phyloP scores from a whole-genome alignment of 306 rosid species.

The Amphicarpaea edgeworthii region DNA sequence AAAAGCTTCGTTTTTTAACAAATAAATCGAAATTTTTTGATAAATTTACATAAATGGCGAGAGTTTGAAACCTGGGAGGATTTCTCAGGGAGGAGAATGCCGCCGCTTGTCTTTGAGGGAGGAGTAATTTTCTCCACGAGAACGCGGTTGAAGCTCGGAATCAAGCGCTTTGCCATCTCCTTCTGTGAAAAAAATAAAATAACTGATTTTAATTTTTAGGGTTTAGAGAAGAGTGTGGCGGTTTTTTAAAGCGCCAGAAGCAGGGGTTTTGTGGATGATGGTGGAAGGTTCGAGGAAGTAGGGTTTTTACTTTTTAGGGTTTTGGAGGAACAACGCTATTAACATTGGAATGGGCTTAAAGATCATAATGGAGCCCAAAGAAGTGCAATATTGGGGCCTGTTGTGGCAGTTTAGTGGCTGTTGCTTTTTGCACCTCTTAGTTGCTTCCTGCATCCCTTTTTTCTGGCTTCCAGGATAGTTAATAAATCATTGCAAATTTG shows the following conservation, averaged over 20 bases:
- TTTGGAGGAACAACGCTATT: not conserved
- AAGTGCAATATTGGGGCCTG: not conserved
- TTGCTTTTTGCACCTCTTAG: no score
- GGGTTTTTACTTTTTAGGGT: slow-evolving; percentile 58
- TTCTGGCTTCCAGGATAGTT: no score
- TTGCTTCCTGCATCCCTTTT: no score
- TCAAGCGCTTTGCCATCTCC: slow-evolving; percentile 84
- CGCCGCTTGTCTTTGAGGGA: slow-evolving; percentile 81
- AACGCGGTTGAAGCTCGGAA: slow-evolving; percentile 81
- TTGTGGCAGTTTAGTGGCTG: not conserved
- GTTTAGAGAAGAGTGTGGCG: not conserved
- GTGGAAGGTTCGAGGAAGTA: slow-evolving; percentile 57
- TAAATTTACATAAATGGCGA: no score
- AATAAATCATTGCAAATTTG: no score
- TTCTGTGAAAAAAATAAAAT: not conserved
- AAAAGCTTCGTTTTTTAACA: not conserved
- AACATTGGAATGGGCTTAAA: not conserved
- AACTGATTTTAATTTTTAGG: no score
- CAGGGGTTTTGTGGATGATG: slow-evolving; percentile 47
- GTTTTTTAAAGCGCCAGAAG: slow-evolving; percentile 35
- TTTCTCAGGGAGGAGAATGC: slow-evolving; percentile 86
- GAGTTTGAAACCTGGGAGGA: slow-evolving; percentile 67
- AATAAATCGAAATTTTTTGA: no score
- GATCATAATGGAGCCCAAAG: slow-evolving; percentile 1
- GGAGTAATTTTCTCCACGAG: slow-evolving; percentile 83